A percentile compares a stretch with the other conserved stretches of the same genome.
Evolutionary conservation across 1,284 basidiomycete species (phyloP).

Genomic region (Sporisorium exsertum): DNA sequence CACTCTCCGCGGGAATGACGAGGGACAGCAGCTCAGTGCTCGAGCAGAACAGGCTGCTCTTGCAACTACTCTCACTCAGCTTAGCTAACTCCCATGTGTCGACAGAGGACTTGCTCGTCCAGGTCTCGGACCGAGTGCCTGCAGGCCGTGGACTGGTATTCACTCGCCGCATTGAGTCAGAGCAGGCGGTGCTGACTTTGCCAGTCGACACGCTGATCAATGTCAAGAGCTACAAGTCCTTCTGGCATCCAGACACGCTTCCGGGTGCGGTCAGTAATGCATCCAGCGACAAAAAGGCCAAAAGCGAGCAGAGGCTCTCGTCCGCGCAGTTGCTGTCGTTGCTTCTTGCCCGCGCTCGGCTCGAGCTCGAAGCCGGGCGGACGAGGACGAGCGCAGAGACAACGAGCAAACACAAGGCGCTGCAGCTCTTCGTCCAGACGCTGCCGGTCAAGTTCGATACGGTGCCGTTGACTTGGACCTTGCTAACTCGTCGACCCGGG

Average conservation of each 20-base stretch:
- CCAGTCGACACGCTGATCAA: constrained; percentile 31
- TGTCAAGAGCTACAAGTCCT: constrained; percentile 24
- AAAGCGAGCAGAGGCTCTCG: constrained; percentile 9
- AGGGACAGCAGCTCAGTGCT: constrained; percentile 16
- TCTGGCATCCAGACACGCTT: constrained; percentile 25
- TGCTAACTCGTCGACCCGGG: not conserved
- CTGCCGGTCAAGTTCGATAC: constrained; percentile 50
- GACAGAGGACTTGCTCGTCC: not conserved
- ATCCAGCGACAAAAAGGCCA: not conserved
- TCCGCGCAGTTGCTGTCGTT: constrained; percentile 41
- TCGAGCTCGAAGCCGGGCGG: constrained; percentile 10
- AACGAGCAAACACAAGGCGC: constrained; percentile 13
- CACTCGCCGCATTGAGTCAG: constrained; percentile 27
- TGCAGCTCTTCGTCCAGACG: constrained; percentile 46
- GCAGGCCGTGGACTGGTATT: constrained; percentile 49
- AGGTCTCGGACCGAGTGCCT: constrained; percentile 35
- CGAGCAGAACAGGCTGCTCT: constrained; percentile 28
- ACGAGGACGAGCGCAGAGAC: not conserved
- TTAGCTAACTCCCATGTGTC: not conserved
- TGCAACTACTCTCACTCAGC: constrained; percentile 17
- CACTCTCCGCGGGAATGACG: not conserved
- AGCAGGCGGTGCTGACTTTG: constrained; percentile 31
- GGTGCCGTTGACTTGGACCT: constrained; percentile 49
- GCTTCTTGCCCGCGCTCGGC: constrained; percentile 19
- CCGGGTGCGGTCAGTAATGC: constrained; percentile 12